Conservation (phyloP, 306 rosid genomes). For the Arachis stenosperma region DNA sequence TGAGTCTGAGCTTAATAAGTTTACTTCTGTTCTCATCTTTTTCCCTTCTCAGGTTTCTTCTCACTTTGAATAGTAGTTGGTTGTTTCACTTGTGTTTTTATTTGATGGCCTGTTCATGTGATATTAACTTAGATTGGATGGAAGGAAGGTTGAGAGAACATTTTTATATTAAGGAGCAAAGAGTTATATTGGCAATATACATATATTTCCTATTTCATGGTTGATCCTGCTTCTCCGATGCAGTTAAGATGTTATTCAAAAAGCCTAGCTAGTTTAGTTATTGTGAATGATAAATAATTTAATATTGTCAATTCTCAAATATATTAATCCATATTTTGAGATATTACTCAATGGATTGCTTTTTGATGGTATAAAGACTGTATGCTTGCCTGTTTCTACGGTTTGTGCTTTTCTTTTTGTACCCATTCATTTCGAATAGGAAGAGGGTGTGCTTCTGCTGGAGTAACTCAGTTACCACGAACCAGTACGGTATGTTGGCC, state of each 20-base stretch:
- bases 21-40: neutral
- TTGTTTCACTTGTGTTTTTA: neutral
- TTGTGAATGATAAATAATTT: constrained; percentile 29
- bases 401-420: constrained; percentile 70
- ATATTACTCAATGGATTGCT: constrained; percentile 44
- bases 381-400: constrained; percentile 56
- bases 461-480: constrained; percentile 89
- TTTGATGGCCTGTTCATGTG: constrained; percentile 3
- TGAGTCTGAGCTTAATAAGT: neutral
- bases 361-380: constrained; percentile 47
- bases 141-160: constrained; percentile 2
- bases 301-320: constrained; percentile 7
- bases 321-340: constrained; percentile 27
- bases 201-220: constrained; percentile 21
- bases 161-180: constrained; percentile 10
- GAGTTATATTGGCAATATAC: neutral
- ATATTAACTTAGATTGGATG: constrained; percentile 12
- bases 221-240: constrained; percentile 14
- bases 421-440: constrained; percentile 84
- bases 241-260: neutral
- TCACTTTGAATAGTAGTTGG: constrained; percentile 1
- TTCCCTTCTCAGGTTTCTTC: neutral
- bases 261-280: constrained; percentile 26
- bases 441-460: constrained; percentile 98
- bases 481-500: constrained; percentile 96